phyloP scores from a whole-genome alignment of 345 rosid species.

The Citrus sp. region DNA sequence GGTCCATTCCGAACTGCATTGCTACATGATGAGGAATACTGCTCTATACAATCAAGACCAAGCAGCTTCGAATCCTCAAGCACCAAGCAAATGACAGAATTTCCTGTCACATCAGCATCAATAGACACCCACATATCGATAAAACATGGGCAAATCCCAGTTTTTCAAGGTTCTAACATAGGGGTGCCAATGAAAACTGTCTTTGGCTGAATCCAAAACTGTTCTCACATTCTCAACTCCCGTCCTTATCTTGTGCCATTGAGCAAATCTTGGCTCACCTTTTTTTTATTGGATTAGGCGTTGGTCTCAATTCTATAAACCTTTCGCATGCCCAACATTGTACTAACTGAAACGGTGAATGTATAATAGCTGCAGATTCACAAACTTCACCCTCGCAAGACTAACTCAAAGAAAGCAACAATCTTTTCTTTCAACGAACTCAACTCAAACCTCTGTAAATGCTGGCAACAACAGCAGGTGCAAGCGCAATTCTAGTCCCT shows the following conservation, averaged over 20 bases:
- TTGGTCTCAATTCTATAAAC: constrained; percentile 22
- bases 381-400: not conserved
- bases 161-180: not conserved
- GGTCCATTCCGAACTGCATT: constrained; percentile 9
- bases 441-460: constrained; percentile 36
- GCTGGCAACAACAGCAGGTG: constrained; percentile 38
- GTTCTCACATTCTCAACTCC: constrained; percentile 9
- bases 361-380: not conserved
- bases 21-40: constrained; percentile 5
- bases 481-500: constrained; percentile 41
- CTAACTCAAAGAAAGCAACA: not conserved
- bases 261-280: constrained; percentile 30
- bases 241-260: constrained; percentile 24
- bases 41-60: not conserved
- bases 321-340: constrained; percentile 46
- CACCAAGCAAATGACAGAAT: not conserved
- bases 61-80: not conserved
- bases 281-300: constrained; percentile 17
- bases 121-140: not conserved
- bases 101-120: not conserved
- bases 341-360: constrained; percentile 34
- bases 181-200: constrained; percentile 27
- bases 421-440: constrained; percentile 18
- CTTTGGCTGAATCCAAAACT: constrained; percentile 24
- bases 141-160: not conserved